Evolutionary conservation across 495 filamentous ascomycete species (phyloP), one percentile per base, ranked within the genome.

Genomic region (Aspergillus hancockii): DNA sequence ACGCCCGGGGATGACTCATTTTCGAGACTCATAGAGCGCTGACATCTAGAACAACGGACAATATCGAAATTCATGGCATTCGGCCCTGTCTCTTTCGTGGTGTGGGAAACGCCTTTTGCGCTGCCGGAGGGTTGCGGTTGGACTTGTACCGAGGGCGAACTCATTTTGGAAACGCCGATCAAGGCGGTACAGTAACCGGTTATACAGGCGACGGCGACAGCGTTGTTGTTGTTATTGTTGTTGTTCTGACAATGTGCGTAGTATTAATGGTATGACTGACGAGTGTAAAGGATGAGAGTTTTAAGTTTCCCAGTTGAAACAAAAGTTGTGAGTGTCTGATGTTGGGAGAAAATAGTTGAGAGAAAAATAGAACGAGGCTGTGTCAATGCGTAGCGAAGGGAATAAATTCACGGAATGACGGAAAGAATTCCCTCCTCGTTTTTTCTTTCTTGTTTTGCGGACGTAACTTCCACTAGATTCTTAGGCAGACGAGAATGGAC

Each of bases 11-110:
- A 68, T 8, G 72, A 66, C 8, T 68, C 67, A 28, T 67, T 63
- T 14, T 74, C 71, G 14, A 81, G 51, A 49, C 75, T 79, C 64
- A 82, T 71, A 3, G 77, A 77, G 59, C 76, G 73, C 62, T 81
- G 77, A 58, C 80, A 83, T 0, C 79, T 67, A 13, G 78, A 82
- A 61, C 80, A 83, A 22, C 78, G 76, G 56, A 78, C 75, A 53
- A 79, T 74, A 40, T 79, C 75, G 62, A 73, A 66, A 50, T 61
- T 66, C 32, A 64, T 52, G 53, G 64, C 54, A 54, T 64, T 23
- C 55, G 63, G 54, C 59, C 41, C 38, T 16, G 68, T 60, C 5
- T 71, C 62, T 18, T 67, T 51, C 6, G 71, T 49, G 10, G 49
- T 63, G 23, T 67, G 41, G 22, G 58, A 21, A 10, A 60, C 51